These are phyloP conservation scores for Amanita fuliginea DNA, from an alignment of 768 basidiomycete genomes.

Conservation along the genomic window DNA sequence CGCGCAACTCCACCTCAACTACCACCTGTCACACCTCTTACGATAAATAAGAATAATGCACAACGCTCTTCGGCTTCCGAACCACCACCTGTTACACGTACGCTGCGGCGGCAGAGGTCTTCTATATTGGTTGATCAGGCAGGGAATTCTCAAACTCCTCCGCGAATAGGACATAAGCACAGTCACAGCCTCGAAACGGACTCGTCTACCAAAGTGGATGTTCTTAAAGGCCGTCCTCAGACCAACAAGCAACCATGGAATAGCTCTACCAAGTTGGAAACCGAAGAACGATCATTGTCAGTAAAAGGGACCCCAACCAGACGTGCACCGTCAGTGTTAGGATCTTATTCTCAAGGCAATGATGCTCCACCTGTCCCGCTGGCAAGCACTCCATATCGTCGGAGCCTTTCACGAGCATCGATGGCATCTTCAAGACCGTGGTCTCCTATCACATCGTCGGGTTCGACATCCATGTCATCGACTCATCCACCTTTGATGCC, in stretches of 20 bases:
- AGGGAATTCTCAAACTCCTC: conserved; percentile 39
- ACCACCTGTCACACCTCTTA: conserved; percentile 35
- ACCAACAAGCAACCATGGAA: conserved; percentile 58
- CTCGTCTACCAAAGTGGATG: conserved; percentile 31
- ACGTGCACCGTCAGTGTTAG: conserved; percentile 37
- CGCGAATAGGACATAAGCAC: conserved; percentile 54
- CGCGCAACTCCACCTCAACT: conserved; percentile 15
- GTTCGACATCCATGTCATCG: conserved; percentile 57
- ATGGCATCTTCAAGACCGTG: conserved; percentile 73
- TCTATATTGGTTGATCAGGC: conserved; percentile 37
- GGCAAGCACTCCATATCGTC: conserved; percentile 37
- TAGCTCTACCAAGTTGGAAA: conserved; percentile 64
- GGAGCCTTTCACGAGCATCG: conserved; percentile 64
- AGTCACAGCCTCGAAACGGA: conserved; percentile 65
- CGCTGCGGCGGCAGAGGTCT: conserved; percentile 45
- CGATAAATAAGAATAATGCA: conserved; percentile 30
- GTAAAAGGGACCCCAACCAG: conserved; percentile 40
- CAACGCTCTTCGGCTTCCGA: conserved; percentile 42
- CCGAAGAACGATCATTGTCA: conserved; percentile 34
- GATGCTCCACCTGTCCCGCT: conserved; percentile 36
- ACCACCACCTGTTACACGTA: conserved; percentile 24
- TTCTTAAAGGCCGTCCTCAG: conserved; percentile 22
- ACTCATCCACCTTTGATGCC: conserved; percentile 26
- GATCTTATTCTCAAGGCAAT: conserved; percentile 23
- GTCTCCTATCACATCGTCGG: conserved; percentile 66